These are phyloP conservation scores for Sisymbrium irio DNA, from an alignment of 345 rosid species.

Conservation along the genomic window DNA sequence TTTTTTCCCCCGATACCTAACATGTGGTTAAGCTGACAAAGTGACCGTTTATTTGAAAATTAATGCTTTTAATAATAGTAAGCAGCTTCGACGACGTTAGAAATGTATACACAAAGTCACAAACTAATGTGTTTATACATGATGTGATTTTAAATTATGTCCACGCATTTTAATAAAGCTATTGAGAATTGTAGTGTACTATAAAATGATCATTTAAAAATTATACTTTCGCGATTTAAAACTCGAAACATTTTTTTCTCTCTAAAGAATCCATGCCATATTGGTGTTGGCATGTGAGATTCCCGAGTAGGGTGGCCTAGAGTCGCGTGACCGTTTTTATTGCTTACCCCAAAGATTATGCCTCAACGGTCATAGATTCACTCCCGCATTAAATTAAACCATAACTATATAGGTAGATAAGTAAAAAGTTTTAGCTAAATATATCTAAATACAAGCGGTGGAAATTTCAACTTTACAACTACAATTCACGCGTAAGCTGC, in stretches of 20 bases:
- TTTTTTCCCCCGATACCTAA: constrained; percentile 1
- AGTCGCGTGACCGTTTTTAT: constrained; percentile 40
- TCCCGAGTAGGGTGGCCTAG: constrained; percentile 35
- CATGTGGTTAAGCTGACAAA: constrained; percentile 39
- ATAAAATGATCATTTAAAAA: neutral
- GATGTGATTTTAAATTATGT: neutral
- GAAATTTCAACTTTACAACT: constrained; percentile 29
- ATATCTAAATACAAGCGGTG: constrained; percentile 18
- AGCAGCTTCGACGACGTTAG: constrained; percentile 24
- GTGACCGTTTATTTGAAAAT: constrained; percentile 32
- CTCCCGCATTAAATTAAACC: constrained; percentile 22
- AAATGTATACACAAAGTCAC: neutral
- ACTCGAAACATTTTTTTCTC: constrained; percentile 8
- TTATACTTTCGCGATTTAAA: constrained; percentile 6
- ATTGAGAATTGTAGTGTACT: neutral
- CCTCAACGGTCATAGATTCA: constrained; percentile 36
- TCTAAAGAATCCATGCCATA: constrained; percentile 23
- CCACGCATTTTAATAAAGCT: constrained; percentile 1
- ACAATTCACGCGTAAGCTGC: constrained; percentile 30
- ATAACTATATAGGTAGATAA: constrained; percentile 10
- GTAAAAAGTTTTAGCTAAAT: neutral
- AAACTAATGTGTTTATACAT: constrained; percentile 4
- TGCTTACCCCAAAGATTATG: constrained; percentile 33
- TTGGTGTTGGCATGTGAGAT: constrained; percentile 34
- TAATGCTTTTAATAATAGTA: constrained; percentile 13